phyloP scores from a whole-genome alignment of 1,284 basidiomycete species.

The Ceratobasidium papillatum region DNA sequence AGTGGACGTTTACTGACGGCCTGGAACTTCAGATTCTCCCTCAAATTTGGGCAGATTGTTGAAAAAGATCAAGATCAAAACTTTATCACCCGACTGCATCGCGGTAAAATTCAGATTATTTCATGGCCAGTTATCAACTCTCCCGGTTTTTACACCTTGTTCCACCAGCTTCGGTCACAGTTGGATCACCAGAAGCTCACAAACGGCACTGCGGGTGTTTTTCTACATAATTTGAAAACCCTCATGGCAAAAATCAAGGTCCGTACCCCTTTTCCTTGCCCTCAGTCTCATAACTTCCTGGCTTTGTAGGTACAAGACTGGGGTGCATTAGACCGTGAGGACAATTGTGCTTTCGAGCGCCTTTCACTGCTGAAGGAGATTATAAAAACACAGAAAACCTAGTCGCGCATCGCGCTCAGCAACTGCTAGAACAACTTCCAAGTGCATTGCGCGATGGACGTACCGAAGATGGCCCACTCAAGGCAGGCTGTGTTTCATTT shows the following conservation, averaged over 20 bases:
- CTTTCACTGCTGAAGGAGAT: too few relatives aligned
- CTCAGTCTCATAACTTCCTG: too few relatives aligned
- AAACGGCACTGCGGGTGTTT: constrained; percentile 62
- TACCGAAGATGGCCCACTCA: constrained; percentile 14
- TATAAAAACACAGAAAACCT: too few relatives aligned
- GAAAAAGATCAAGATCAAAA: constrained; percentile 67
- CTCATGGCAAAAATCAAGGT: constrained; percentile 66
- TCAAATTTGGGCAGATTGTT: constrained; percentile 66
- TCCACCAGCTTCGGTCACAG: constrained; percentile 58
- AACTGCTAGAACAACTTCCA: constrained; percentile 10
- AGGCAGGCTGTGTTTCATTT: background rate
- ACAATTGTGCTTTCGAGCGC: too few relatives aligned
- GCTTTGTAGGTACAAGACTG: constrained; percentile 25
- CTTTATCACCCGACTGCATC: constrained; percentile 67
- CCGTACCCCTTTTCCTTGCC: too few relatives aligned
- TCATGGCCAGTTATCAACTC: constrained; percentile 74
- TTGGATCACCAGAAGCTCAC: constrained; percentile 59
- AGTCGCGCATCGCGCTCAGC: constrained; percentile 38
- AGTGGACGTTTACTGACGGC: too few relatives aligned
- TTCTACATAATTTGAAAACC: constrained; percentile 66
- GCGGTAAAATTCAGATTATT: constrained; percentile 63
- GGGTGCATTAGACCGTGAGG: constrained; percentile 44
- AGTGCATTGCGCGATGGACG: background rate
- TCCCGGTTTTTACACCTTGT: constrained; percentile 64
- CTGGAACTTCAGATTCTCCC: constrained; percentile 57